Evolutionary conservation across 176 grass and related monocot species (phyloP).

Genomic region (Oryza punctata): DNA sequence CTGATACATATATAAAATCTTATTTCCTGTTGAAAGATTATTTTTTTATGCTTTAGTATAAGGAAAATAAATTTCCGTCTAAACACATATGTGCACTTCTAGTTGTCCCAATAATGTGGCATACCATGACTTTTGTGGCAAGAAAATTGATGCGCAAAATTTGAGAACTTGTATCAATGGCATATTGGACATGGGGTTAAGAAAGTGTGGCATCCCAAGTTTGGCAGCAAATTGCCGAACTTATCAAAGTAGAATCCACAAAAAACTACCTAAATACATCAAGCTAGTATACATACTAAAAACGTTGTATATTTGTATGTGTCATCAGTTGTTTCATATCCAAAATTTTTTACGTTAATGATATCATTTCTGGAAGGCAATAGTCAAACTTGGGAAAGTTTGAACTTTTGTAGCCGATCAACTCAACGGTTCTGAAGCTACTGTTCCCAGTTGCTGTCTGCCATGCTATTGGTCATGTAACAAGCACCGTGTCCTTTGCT

Average conservation of each 20-base stretch:
- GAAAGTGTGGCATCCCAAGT: neutral
- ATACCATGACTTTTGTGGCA: too few relatives aligned
- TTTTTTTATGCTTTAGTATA: too few relatives aligned
- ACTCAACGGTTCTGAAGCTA: slow-evolving; percentile 76
- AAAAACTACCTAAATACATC: neutral
- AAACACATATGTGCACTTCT: too few relatives aligned
- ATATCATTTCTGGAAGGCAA: slow-evolving; percentile 14
- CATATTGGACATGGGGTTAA: too few relatives aligned
- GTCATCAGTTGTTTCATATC: slow-evolving; percentile 1
- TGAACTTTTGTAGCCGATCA: slow-evolving; percentile 69
- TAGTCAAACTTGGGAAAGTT: slow-evolving; percentile 13
- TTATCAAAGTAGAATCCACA: neutral
- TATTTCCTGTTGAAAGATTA: too few relatives aligned
- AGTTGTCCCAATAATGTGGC: too few relatives aligned
- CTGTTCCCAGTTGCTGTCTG: slow-evolving; percentile 83
- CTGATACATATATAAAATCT: too few relatives aligned
- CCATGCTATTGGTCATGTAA: slow-evolving; percentile 93
- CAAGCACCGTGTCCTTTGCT: slow-evolving; percentile 95
- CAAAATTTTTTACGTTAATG: slow-evolving; percentile 8
- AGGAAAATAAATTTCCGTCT: too few relatives aligned
- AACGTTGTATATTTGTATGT: slow-evolving; percentile 1
- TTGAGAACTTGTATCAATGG: too few relatives aligned
- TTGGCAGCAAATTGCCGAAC: neutral
- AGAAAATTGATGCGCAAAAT: too few relatives aligned
- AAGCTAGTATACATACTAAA: neutral